Base-by-base conservation (phyloP, 2,329 filamentous ascomycete species). In the Pseudogymnoascus sp. region DNA sequence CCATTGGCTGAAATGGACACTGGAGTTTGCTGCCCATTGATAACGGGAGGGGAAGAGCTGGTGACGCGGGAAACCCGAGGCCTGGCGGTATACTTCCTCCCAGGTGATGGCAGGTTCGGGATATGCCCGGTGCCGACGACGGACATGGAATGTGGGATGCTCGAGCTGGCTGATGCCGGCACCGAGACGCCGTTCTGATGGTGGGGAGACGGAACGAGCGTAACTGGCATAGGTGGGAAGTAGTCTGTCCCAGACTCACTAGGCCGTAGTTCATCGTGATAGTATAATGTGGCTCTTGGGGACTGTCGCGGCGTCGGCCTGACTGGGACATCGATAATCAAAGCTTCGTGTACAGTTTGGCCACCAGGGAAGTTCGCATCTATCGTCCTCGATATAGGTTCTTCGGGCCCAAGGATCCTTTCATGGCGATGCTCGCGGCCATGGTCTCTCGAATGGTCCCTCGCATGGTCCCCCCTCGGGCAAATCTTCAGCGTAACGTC, bases 301-400 rank as follows among this genome's bases (percentile, higher is more conserved):
- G 92, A 96, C 10, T 90, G 87, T 68, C 88, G 89, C 1, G 93
- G 92, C 0, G 91, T 93, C 65, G 89, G 84, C 62, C 87, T 85
- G 37, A 81, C 78, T 14, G 92, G 91, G 19, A 96, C 86, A 70
- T 98, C 93, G 72, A 99, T 96, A 67, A 97, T 73, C 65, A 99
- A 82, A 6, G 95, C 95, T 72, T 99, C 95, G 62, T 93, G 89
- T 53, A 96, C 88, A 0, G 81, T 85, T 77, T 98, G 95, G 6
- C 93, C 93, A 50, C 89, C 90, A 1, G 93, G 90, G 72, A 87
- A 99, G 75, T 91, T 91, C 16, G 84, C 79, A 72, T 97, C 93
- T 59, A 99, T 78, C 0, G 89, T 89, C 63, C 86, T 81, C 61
- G 83, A 82, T 76, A 98, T 89, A 22, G 86, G 83, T 76, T 98